A percentile compares a stretch with the other conserved stretches of the same genome.
These are phyloP conservation scores for Xylaria scruposa DNA, from an alignment of 495 filamentous ascomycete species.

Conservation along the genomic window DNA sequence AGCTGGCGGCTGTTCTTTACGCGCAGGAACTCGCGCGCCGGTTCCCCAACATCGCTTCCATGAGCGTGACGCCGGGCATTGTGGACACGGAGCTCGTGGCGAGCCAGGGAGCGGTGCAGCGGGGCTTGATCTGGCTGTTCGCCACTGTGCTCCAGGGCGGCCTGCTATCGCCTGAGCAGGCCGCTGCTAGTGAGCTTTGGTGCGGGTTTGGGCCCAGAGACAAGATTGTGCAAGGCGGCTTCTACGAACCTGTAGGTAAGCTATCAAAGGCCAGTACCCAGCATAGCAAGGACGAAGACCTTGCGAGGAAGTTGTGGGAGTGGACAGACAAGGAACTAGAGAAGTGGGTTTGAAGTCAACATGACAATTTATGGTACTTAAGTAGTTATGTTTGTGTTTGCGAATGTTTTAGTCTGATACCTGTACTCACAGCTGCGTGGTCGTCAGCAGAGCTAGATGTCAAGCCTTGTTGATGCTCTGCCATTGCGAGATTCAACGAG, in stretches of 20 bases:
- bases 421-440: too few relatives aligned
- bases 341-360: background rate
- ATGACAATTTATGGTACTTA: too few relatives aligned
- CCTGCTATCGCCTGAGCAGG: constrained; percentile 49
- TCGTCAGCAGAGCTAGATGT: too few relatives aligned
- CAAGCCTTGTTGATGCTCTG: too few relatives aligned
- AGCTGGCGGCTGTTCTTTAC: constrained; percentile 72
- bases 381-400: too few relatives aligned
- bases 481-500: too few relatives aligned
- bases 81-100: constrained; percentile 62
- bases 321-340: constrained; percentile 63
- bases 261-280: constrained; percentile 41
- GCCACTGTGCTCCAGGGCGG: constrained; percentile 30
- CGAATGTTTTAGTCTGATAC: too few relatives aligned
- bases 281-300: constrained; percentile 44
- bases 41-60: constrained; percentile 61
- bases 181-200: constrained; percentile 68
- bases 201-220: constrained; percentile 51
- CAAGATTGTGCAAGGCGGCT: constrained; percentile 49
- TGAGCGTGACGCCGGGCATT: constrained; percentile 71
- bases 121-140: constrained; percentile 1
- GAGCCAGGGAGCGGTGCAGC: constrained; percentile 21
- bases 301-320: constrained; percentile 64
- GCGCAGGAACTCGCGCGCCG: constrained; percentile 63
- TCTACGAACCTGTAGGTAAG: constrained; percentile 43